phyloP scores from a whole-genome alignment of 2,329 filamentous ascomycete species.

The Emergomyces pasteurianus region DNA sequence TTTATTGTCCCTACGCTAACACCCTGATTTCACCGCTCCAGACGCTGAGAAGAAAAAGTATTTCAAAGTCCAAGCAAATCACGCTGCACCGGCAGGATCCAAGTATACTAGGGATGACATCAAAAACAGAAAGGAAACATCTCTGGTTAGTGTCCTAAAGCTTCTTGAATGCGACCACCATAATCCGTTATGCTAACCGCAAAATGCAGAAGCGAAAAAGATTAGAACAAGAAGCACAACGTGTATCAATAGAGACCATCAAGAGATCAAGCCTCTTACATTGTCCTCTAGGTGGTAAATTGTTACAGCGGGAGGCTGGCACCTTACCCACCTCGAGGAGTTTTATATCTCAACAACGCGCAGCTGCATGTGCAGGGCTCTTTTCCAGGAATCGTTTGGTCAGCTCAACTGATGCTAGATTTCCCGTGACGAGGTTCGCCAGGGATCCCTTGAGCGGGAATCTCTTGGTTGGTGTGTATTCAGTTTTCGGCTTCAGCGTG shows the following conservation, averaged over 20 bases:
- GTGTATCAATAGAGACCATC: constrained; percentile 23
- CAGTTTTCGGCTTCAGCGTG: no score
- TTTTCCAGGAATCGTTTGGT: constrained; percentile 20
- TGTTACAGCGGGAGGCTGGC: constrained; percentile 21
- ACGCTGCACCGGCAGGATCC: constrained; percentile 35
- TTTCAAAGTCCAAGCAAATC: constrained; percentile 50
- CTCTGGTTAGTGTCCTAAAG: constrained; percentile 7
- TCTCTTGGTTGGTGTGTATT: constrained; percentile 24
- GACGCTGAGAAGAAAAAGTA: constrained; percentile 49
- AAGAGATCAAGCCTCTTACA: constrained; percentile 18
- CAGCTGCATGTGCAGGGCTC: constrained; percentile 22
- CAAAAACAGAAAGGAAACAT: not conserved
- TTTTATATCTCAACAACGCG: constrained; percentile 18
- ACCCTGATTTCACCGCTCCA: constrained; percentile 7
- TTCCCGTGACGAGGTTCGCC: constrained; percentile 21
- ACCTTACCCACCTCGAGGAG: constrained; percentile 9
- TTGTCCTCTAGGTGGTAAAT: constrained; percentile 17
- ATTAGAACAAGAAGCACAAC: constrained; percentile 15
- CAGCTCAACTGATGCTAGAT: constrained; percentile 17
- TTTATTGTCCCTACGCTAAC: not conserved
- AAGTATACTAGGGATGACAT: constrained; percentile 10
- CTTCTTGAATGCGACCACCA: not conserved
- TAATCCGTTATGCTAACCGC: not conserved
- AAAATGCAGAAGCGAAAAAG: constrained; percentile 18
- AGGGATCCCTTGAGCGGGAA: constrained; percentile 25